Evolutionary conservation across 2,329 filamentous ascomycete genomes (phyloP), one percentile per base, ranked within the genome.

Genomic region (Parafenestella ontariensis): DNA sequence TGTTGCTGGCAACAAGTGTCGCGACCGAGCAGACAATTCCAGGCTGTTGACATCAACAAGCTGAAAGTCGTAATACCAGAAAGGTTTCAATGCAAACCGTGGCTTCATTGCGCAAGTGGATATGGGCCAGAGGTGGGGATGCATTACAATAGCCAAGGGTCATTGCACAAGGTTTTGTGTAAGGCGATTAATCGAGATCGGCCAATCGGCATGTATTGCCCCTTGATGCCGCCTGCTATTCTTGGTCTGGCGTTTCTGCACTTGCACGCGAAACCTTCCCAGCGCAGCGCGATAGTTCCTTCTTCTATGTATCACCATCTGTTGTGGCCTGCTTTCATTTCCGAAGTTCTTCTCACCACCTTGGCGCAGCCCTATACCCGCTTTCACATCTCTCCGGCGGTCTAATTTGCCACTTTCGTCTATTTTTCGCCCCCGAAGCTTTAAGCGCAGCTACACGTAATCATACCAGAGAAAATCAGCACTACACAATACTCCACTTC

Each of bases 241-340:
- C 41, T 18, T 28, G 41, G 56, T 20, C 46, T 59, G 47, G 54
- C 39, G 56, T 47, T 28, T 34, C 48, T 52, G 49, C 44, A 50
- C 47, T 47, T 53, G 53, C 61, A 59, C 51, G 57, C 60, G 54
- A 65, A 61, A 45, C 47, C 54, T 59, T 51, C 47, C 45, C 46
- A 55, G 48, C 49, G 48, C 57, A 37, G 47, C 52, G 44, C 49
- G 46, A 53, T 46, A 42, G 48, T 49, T 54, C 49, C 46, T 56
- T 52, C 46, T 43, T 58, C 56, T 41, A 52, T 47, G 49, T 52
- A 50, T 52, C 45, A 36, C 41, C 49, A 52, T 53, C 55, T 48
- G 45, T 47, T 33, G 15, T 48, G 29, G 46, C 41, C 37, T 41
- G 21, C 17, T 44, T 52, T 46, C 42, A 49, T 50, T 56, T 46